These are phyloP conservation scores for Paecilomyces formosus DNA, from an alignment of 2,329 filamentous ascomycete genomes.

Conservation along the genomic window DNA sequence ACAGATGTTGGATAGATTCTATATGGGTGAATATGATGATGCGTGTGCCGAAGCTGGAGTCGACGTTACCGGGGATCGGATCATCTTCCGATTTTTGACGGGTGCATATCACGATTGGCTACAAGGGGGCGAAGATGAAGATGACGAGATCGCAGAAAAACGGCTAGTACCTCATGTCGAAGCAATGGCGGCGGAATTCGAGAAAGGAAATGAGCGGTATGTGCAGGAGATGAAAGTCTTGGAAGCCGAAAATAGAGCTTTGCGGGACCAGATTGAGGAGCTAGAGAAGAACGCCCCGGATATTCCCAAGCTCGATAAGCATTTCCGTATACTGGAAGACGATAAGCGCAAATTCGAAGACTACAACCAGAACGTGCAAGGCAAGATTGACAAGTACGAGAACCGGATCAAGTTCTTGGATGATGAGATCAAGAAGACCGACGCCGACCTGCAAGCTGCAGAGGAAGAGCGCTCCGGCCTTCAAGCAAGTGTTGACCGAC, in stretches of 20 bases:
- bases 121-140: conserved; percentile 80
- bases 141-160: conserved; percentile 73
- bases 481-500: conserved; percentile 80
- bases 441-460: conserved; percentile 65
- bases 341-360: conserved; percentile 93
- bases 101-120: conserved; percentile 91
- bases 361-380: conserved; percentile 78
- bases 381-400: conserved; percentile 84
- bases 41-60: conserved; percentile 81
- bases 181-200: conserved; percentile 81
- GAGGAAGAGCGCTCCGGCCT: conserved; percentile 74
- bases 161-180: conserved; percentile 77
- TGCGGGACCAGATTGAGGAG: conserved; percentile 81
- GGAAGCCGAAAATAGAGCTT: conserved; percentile 73
- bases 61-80: conserved; percentile 81
- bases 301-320: conserved; percentile 73
- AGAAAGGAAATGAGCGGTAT: conserved; percentile 76
- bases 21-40: conserved; percentile 73
- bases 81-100: conserved; percentile 89
- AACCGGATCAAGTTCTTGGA: conserved; percentile 73
- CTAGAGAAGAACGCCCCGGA: conserved; percentile 81
- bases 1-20: conserved; percentile 84
- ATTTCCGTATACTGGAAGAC: conserved; percentile 89
- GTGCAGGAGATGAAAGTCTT: conserved; percentile 74
- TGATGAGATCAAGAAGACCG: conserved; percentile 73